These are phyloP conservation scores for Vinca major DNA, from an alignment of 305 asterid species.

Conservation along the genomic window DNA sequence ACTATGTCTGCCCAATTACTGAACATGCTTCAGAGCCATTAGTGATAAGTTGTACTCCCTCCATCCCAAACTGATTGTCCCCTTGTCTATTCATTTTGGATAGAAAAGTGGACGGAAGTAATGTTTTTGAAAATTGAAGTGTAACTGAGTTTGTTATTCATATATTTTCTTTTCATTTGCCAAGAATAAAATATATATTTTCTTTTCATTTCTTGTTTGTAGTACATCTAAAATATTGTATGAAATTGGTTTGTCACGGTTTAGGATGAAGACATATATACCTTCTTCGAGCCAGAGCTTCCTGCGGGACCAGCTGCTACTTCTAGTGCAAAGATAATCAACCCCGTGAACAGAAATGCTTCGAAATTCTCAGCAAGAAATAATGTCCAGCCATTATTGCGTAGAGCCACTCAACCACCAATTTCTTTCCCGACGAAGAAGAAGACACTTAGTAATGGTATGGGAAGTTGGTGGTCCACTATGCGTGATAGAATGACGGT, in stretches of 20 bases:
- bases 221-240: background rate
- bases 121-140: background rate
- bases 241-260: background rate
- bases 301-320: slow-evolving; percentile 38
- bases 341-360: slow-evolving; percentile 31
- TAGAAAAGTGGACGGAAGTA: too few species aligned
- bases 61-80: too few species aligned
- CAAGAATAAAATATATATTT: background rate
- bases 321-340: slow-evolving; percentile 44
- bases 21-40: background rate
- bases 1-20: background rate
- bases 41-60: too few species aligned
- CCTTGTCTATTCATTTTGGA: too few species aligned
- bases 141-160: background rate
- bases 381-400: slow-evolving; percentile 25
- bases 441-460: slow-evolving; percentile 31
- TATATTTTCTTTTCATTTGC: background rate
- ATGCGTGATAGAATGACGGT: slow-evolving; percentile 47
- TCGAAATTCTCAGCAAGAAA: slow-evolving; percentile 31
- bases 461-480: slow-evolving; percentile 49
- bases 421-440: slow-evolving; percentile 28
- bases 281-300: slow-evolving; percentile 85
- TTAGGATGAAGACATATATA: slow-evolving; percentile 79
- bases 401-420: slow-evolving; percentile 26
- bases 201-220: background rate